Conservation (phyloP, 106 monocot species). For the Dendrobium huoshanense region DNA sequence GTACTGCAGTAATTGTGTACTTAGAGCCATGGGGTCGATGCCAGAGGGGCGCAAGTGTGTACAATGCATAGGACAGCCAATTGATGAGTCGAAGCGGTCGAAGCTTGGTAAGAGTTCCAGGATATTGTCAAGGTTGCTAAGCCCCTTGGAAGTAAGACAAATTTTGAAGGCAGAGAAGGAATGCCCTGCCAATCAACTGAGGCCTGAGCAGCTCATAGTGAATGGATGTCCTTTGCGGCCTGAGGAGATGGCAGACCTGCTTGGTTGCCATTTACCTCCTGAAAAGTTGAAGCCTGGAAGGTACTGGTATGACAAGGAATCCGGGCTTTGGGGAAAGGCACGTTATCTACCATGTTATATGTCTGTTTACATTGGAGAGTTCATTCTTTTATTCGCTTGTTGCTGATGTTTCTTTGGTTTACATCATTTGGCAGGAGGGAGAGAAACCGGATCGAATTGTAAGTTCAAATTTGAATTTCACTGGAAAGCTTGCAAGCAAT, state of each 20-base stretch:
- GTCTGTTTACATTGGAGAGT: neutral
- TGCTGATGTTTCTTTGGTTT: neutral
- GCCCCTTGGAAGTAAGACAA: slow-evolving; percentile 76
- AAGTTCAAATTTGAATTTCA: slow-evolving; percentile 86
- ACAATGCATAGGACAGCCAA: slow-evolving; percentile 72
- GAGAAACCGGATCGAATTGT: slow-evolving; percentile 77
- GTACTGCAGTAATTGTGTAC: slow-evolving; percentile 70
- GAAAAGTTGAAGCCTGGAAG: slow-evolving; percentile 86
- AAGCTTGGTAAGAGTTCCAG: slow-evolving; percentile 75
- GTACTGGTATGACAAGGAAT: slow-evolving; percentile 99
- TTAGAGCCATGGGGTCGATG: slow-evolving; percentile 96
- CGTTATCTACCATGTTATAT: slow-evolving; percentile 9
- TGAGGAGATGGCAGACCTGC: slow-evolving; percentile 84
- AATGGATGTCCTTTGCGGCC: slow-evolving; percentile 67
- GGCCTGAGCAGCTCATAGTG: slow-evolving; percentile 82
- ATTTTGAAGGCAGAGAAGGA: slow-evolving; percentile 95
- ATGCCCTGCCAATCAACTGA: slow-evolving; percentile 77
- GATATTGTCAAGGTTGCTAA: slow-evolving; percentile 47
- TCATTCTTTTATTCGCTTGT: neutral
- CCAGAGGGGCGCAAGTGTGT: slow-evolving; percentile 95
- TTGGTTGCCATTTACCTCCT: slow-evolving; percentile 74
- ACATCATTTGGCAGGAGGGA: slow-evolving; percentile 50
- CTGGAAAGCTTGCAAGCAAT: slow-evolving; percentile 59
- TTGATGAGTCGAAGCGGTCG: slow-evolving; percentile 66
- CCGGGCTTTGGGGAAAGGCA: slow-evolving; percentile 95